phyloP scores from a whole-genome alignment of 2,329 filamentous ascomycete species.

The Cladobotryum protrusum region DNA sequence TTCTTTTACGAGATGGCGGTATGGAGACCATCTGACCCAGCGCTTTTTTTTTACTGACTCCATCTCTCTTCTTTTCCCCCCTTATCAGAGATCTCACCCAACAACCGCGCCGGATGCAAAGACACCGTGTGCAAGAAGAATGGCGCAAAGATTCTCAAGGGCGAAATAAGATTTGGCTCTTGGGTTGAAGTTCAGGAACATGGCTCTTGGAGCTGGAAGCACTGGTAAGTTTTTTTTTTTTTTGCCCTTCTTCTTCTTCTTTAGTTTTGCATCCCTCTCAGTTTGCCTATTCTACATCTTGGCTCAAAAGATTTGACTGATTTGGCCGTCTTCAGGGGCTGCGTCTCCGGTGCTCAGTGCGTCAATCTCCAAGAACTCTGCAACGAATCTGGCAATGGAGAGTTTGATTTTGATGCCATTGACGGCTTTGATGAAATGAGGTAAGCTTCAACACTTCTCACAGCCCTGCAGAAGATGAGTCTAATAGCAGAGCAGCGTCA shows the following conservation, averaged over 20 bases:
- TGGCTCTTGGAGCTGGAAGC: slow-evolving; percentile 69
- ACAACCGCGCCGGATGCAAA: slow-evolving; percentile 67
- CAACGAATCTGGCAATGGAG: slow-evolving; percentile 36
- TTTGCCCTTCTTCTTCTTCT: neutral
- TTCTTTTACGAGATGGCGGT: neutral
- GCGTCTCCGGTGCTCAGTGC: slow-evolving; percentile 72
- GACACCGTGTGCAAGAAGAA: slow-evolving; percentile 66
- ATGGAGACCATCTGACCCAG: too few species aligned
- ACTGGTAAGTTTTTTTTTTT: slow-evolving; percentile 59
- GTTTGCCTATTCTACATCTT: neutral
- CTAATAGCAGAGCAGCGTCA: slow-evolving; percentile 27
- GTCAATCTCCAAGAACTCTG: slow-evolving; percentile 56
- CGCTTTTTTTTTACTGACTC: neutral
- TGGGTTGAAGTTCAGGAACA: slow-evolving; percentile 60
- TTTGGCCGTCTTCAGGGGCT: slow-evolving; percentile 58
- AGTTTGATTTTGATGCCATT: slow-evolving; percentile 58
- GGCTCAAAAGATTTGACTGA: neutral
- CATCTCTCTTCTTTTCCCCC: neutral
- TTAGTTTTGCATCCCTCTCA: too few species aligned
- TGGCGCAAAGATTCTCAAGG: slow-evolving; percentile 67
- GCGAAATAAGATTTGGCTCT: slow-evolving; percentile 68
- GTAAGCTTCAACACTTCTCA: slow-evolving; percentile 28
- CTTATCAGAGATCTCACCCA: slow-evolving; percentile 61
- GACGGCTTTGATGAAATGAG: slow-evolving; percentile 75
- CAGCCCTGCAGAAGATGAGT: neutral